These are phyloP conservation scores for Solanum chmielewskii DNA, from an alignment of 257 asterid species.

Conservation along the genomic window DNA sequence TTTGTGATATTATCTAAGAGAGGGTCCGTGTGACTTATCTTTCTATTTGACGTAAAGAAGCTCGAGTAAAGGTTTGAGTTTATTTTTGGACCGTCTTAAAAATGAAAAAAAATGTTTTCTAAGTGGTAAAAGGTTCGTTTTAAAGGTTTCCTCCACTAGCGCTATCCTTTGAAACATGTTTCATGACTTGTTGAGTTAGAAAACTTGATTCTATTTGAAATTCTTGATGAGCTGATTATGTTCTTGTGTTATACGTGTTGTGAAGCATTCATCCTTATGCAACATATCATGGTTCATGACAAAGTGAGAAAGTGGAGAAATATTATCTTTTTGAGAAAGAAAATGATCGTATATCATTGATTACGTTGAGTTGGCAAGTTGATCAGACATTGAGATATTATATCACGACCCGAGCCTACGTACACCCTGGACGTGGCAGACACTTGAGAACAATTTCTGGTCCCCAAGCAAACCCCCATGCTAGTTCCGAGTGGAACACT, in stretches of 20 bases:
- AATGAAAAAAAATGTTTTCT: neutral
- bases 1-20: fast-evolving
- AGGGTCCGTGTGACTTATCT: neutral
- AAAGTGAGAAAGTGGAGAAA: neutral
- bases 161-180: neutral
- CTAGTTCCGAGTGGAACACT: too few relatives aligned
- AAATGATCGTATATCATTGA: neutral
- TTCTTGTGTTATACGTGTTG: neutral
- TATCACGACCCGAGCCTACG: too few relatives aligned
- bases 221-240: neutral
- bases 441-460: too few relatives aligned
- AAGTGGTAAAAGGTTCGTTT: neutral
- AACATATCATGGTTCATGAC: too few relatives aligned
- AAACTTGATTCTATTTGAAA: neutral
- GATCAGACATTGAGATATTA: neutral
- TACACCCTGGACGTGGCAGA: too few relatives aligned
- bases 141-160: neutral
- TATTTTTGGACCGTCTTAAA: neutral
- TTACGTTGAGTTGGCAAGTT: neutral
- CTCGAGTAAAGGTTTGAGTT: neutral
- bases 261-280: neutral
- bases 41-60: neutral
- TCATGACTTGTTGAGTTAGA: neutral
- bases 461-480: too few relatives aligned
- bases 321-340: neutral